Percentiles rank a stretch among this genome's conserved stretches.
Conservation (phyloP, 2,329 filamentous ascomycete genomes). For the Epicoccum nigrum region DNA sequence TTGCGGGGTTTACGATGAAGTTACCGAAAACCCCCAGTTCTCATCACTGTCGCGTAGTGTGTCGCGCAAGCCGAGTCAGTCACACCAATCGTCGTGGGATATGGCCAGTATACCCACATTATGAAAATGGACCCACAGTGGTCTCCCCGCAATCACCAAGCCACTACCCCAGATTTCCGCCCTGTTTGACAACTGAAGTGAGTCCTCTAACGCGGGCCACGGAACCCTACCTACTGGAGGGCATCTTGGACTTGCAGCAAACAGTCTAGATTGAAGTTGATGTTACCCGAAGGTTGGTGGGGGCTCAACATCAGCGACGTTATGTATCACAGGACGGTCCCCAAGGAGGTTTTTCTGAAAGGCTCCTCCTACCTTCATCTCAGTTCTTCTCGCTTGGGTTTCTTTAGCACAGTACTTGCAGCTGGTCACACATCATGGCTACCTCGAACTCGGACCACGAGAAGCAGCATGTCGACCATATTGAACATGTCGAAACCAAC, state of each 20-base stretch:
- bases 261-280: conserved; percentile 15
- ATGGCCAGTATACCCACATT: conserved; percentile 12
- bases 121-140: conserved; percentile 3
- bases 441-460: conserved; percentile 26
- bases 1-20: conserved; percentile 22
- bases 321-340: conserved; percentile 1
- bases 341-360: neutral
- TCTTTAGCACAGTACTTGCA: neutral
- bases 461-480: conserved; percentile 31
- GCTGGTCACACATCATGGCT: conserved; percentile 18
- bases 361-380: neutral
- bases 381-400: neutral
- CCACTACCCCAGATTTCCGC: conserved; percentile 29
- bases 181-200: conserved; percentile 17
- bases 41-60: neutral
- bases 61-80: conserved; percentile 29
- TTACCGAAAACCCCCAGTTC: conserved; percentile 24
- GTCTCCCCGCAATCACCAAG: conserved; percentile 35
- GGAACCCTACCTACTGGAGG: conserved; percentile 1
- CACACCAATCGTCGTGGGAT: conserved; percentile 1
- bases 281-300: conserved; percentile 11
- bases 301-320: conserved; percentile 2
- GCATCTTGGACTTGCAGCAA: conserved; percentile 1
- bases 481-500: conserved; percentile 32
- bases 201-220: conserved; percentile 4